A percentile compares a stretch with the other conserved stretches of the same genome.
These are phyloP conservation scores for Geotrichum bryndzae DNA, from an alignment of 1,139 yeast species.

Conservation along the genomic window DNA sequence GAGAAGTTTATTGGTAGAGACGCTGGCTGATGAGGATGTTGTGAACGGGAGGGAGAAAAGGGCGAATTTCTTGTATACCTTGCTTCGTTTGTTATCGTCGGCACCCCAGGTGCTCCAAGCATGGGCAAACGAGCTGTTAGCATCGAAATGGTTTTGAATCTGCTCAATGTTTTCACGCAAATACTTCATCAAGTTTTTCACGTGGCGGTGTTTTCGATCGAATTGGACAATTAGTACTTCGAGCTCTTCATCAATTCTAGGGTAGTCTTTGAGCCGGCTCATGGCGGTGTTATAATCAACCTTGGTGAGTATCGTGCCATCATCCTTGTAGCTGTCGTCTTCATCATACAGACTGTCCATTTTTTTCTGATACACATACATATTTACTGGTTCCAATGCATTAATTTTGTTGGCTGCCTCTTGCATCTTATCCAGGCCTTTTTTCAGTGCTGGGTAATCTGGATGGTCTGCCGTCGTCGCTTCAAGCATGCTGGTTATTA, in stretches of 20 bases:
- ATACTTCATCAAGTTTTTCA: conserved; percentile 22
- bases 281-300: conserved; percentile 13
- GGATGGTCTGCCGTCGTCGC: conserved; percentile 29
- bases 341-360: neutral
- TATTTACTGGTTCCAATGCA: conserved; percentile 6
- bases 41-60: conserved; percentile 25
- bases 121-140: conserved; percentile 23
- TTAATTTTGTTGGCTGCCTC: conserved; percentile 31
- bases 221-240: conserved; percentile 22
- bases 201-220: conserved; percentile 17
- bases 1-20: conserved; percentile 24
- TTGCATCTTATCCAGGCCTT: conserved; percentile 28
- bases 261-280: conserved; percentile 19
- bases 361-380: neutral
- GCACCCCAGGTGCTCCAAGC: conserved; percentile 24
- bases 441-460: conserved; percentile 29
- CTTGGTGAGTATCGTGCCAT: neutral
- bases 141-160: conserved; percentile 25
- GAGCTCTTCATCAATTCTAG: conserved; percentile 23
- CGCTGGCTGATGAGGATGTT: conserved; percentile 22
- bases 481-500: conserved; percentile 30
- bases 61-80: conserved; percentile 20
- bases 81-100: neutral
- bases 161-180: conserved; percentile 20
- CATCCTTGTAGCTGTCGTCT: neutral